Base-by-base conservation (phyloP, 2,329 filamentous ascomycete species). In the Lasiodiplodia sp. region DNA sequence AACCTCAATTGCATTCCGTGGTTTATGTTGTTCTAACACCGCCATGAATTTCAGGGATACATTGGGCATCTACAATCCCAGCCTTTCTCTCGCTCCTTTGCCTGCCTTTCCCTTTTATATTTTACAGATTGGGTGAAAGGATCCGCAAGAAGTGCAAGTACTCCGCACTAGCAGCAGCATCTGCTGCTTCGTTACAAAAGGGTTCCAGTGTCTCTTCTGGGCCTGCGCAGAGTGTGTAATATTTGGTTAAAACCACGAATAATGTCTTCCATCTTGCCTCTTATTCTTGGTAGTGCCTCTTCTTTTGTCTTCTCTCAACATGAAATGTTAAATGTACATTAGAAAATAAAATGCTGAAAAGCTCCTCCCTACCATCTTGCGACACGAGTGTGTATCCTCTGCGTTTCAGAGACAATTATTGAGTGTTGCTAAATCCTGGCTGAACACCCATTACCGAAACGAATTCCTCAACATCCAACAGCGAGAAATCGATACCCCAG, bases 1-100 rank as follows among this genome's bases (percentile, higher is more conserved):
- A 47, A n/a, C 4, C 16, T 23, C 38, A 10, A 4, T 28, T 16
- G 21, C 14, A 2, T 3, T 16, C 16, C 25, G 1, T 2, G 4
- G n/a, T n/a, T 14, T 25, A 2, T 8, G 3, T 53, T 21, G 2
- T 7, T 12, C 31, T 53, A 4, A 66, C 21, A 2, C 47, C 31
- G 23, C 3, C 57, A 3, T 21, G n/a, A 21, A 0, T 2, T 40
- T 11, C 10, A 71, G 91, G 92, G 55, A 89, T 91, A 67, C 91
- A 94, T 80, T 94, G 92, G 92, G 92, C 91, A 1, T 88, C 85
- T 40, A 88, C 87, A 0, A 82, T 95, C 16, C 92, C 91, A 0
- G 92, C 89, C 0, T 94, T 95, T 80, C 82, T 95, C 2, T 87
- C 91, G 0, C 77, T 94, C 3, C 85, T 85, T 10, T 94, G 91